phyloP scores from a whole-genome alignment of 768 basidiomycete species.

The Hirschioporus abietinus region DNA sequence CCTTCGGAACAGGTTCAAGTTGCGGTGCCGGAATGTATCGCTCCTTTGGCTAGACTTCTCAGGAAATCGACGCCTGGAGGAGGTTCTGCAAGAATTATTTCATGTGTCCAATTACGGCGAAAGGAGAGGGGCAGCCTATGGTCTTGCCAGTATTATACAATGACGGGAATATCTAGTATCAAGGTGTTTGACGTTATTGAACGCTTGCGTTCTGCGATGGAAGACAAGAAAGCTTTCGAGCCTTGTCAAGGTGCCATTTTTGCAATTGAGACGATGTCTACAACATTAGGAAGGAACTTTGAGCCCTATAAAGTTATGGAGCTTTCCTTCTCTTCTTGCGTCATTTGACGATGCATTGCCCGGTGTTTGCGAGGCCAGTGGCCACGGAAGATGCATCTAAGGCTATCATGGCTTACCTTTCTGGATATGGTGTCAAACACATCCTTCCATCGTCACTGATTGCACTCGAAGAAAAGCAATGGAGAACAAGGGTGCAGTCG shows the following conservation, averaged over 20 bases:
- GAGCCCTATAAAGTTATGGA: constrained; percentile 81
- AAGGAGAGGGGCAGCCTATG: too few relatives aligned
- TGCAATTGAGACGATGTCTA: constrained; percentile 87
- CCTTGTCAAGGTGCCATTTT: constrained; percentile 92
- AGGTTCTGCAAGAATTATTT: too few relatives aligned
- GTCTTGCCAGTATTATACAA: too few relatives aligned
- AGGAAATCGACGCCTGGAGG: too few relatives aligned
- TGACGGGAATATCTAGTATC: too few relatives aligned
- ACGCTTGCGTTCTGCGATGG: constrained; percentile 72
- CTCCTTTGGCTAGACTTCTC: too few relatives aligned
- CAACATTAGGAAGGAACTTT: too few relatives aligned
- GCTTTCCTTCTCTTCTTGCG: constrained; percentile 77
- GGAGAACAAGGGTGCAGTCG: constrained; percentile 98
- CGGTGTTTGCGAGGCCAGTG: constrained; percentile 92
- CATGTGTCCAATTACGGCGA: too few relatives aligned
- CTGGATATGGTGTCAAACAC: constrained; percentile 92
- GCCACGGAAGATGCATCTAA: constrained; percentile 87
- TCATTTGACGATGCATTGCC: constrained; percentile 81
- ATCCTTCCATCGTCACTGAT: constrained; percentile 86
- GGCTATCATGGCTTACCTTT: constrained; percentile 93
- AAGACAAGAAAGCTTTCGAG: constrained; percentile 87
- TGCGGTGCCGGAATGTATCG: too few relatives aligned
- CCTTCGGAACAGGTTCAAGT: constrained; percentile 94
- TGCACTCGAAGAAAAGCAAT: constrained; percentile 95
- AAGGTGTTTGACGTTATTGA: too few relatives aligned